Percentiles rank a stretch among this genome's conserved stretches.
phyloP scores from a whole-genome alignment of 2,329 filamentous ascomycete genomes.

The Rugonectria rugulosa region DNA sequence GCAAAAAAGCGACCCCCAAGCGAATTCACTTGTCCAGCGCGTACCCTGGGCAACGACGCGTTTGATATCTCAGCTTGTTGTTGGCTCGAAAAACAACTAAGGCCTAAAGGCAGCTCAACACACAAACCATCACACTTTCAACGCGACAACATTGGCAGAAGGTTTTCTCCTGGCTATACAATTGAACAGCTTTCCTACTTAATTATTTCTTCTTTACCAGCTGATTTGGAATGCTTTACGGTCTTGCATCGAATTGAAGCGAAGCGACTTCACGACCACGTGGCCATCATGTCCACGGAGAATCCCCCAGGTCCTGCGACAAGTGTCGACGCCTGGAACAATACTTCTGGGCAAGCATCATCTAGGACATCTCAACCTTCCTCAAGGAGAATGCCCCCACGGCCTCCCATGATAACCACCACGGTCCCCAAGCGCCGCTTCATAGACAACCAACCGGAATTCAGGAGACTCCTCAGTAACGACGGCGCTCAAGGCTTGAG shows the following conservation, averaged over 20 bases:
- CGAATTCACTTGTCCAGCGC: neutral
- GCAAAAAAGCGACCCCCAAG: neutral
- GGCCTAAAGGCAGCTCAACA: neutral
- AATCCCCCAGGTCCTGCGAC: neutral
- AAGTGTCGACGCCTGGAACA: neutral
- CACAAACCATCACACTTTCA: neutral
- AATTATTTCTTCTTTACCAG: neutral
- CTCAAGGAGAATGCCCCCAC: neutral
- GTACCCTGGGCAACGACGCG: neutral
- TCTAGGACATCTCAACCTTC: neutral
- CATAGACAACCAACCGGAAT: neutral
- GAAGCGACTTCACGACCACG: too few relatives aligned
- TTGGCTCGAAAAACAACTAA: neutral
- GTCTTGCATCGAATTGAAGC: too few relatives aligned
- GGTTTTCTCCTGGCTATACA: neutral
- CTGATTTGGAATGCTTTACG: neutral
- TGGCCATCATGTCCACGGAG: neutral
- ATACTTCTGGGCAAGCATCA: neutral
- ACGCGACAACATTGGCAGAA: neutral
- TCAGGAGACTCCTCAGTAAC: neutral
- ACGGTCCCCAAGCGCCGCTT: neutral
- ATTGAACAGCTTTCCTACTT: neutral
- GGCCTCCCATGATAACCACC: neutral
- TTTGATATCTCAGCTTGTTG: neutral
- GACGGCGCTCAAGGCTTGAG: neutral